phyloP scores from a whole-genome alignment of 805 yeast species.

The Cyberlindnera veronae region DNA sequence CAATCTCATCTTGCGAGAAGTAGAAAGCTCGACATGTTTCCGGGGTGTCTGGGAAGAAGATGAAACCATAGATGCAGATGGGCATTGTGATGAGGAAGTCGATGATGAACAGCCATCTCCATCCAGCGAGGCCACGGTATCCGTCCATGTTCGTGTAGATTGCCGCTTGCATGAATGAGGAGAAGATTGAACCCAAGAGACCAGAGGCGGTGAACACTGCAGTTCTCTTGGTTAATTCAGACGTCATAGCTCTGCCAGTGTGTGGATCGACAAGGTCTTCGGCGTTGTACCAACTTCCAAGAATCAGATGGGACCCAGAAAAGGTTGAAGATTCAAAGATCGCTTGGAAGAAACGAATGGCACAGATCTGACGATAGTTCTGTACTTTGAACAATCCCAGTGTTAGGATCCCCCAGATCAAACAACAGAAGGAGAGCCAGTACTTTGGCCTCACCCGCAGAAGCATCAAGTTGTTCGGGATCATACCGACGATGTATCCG shows the following conservation, averaged over 20 bases:
- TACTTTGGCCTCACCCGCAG: constrained; percentile 51
- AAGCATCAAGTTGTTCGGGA: constrained; percentile 57
- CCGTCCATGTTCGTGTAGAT: constrained; percentile 41
- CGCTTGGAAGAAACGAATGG: constrained; percentile 57
- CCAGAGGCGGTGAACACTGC: constrained; percentile 57
- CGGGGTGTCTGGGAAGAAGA: constrained; percentile 60
- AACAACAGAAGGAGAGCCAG: constrained; percentile 51
- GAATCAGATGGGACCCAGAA: constrained; percentile 49
- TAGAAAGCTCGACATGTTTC: constrained; percentile 40
- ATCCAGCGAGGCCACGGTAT: constrained; percentile 47
- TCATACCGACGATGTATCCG: constrained; percentile 58
- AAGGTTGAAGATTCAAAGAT: constrained; percentile 57
- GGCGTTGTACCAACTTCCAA: constrained; percentile 51
- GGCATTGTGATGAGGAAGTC: constrained; percentile 59
- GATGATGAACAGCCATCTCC: constrained; percentile 68
- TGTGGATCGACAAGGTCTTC: constrained; percentile 27
- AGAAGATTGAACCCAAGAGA: constrained; percentile 49
- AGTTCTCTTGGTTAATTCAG: constrained; percentile 46
- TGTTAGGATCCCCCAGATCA: constrained; percentile 56
- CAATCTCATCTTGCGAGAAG: constrained; percentile 39
- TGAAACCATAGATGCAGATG: constrained; percentile 50
- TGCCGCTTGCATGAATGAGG: constrained; percentile 56
- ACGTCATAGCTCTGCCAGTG: constrained; percentile 26
- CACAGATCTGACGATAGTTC: constrained; percentile 48
- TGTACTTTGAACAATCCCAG: constrained; percentile 47